A percentile compares a stretch with the other conserved stretches of the same genome.
phyloP scores from a whole-genome alignment of 495 filamentous ascomycete species.

The Thermothielavioides terrestris region DNA sequence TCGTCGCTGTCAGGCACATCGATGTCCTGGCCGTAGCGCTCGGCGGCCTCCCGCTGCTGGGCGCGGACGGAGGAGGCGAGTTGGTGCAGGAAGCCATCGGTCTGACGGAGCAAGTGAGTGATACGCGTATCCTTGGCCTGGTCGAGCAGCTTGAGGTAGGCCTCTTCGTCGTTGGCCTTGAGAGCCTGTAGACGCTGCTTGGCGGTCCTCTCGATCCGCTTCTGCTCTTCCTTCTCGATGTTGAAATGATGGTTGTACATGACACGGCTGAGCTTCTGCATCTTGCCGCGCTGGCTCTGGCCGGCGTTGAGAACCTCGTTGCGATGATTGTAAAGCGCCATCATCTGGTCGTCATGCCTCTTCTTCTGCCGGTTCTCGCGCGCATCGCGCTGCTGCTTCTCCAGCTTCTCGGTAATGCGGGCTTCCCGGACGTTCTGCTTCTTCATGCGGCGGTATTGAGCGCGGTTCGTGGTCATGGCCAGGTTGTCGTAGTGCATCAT shows the following conservation, averaged over 20 bases:
- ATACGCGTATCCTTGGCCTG: slow-evolving; percentile 99
- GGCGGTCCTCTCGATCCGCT: slow-evolving; percentile 88
- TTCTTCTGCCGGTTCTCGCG: slow-evolving; percentile 90
- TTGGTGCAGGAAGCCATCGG: slow-evolving; percentile 92
- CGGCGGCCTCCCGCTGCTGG: slow-evolving; percentile 75
- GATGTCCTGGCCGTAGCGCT: slow-evolving; percentile 62
- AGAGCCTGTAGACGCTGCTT: slow-evolving; percentile 98
- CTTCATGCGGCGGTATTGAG: slow-evolving; percentile 86
- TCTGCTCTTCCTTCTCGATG: slow-evolving; percentile 98
- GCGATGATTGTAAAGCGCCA: slow-evolving; percentile 54
- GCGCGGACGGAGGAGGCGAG: slow-evolving; percentile 85
- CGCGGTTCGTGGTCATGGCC: slow-evolving; percentile 87
- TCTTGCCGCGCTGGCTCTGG: slow-evolving; percentile 44
- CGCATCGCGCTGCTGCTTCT: slow-evolving; percentile 96
- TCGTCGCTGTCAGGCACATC: slow-evolving; percentile 51
- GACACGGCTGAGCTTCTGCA: slow-evolving; percentile 75
- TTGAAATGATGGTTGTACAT: slow-evolving; percentile 85
- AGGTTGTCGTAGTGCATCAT: slow-evolving; percentile 92
- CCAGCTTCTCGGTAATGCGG: slow-evolving; percentile 92
- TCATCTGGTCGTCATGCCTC: slow-evolving; percentile 85
- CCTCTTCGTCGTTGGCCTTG: slow-evolving; percentile 98
- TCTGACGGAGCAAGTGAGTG: slow-evolving; percentile 89
- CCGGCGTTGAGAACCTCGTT: slow-evolving; percentile 34
- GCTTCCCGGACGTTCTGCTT: slow-evolving; percentile 94
- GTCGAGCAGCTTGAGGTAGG: slow-evolving; percentile 90